Evolutionary conservation across 768 basidiomycete genomes (phyloP), one percentile per base, ranked within the genome.

Genomic region (Dendrothele bispora): DNA sequence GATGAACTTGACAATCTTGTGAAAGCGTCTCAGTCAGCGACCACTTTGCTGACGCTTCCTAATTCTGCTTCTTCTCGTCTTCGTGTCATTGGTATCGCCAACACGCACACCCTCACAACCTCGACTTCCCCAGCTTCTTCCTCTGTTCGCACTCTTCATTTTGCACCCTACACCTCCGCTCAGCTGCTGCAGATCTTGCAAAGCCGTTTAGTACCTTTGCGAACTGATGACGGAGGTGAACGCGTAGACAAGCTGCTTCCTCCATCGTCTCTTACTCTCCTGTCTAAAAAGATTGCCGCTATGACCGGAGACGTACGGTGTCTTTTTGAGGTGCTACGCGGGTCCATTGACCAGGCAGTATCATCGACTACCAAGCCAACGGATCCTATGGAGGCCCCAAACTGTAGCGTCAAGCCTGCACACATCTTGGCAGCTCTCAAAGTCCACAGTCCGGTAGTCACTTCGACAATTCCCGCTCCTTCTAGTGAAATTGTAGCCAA

Each of bases 1-100:
- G 91, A 95, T 61, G 91, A 95, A 61, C 78, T 94, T 30, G 91
- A 95, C 60, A 88, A 92, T 61, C 80, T 91, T 52, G 79, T 82
- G 14, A 73, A 82, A 3, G 82, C 79, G 8, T 54, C 77, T 2
- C 80, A 82, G 54, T 66, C 79, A 7, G 71, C 92, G 38, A 61
- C 77, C 2, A 67, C 82, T 10, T 66, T 95, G 38, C 90, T 93
- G 63, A 73, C 81, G 4, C 71, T 92, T n/a, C 77, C 85, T 8
- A 74, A 78, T 42, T 64, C 74, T 4, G 68, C 80, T 42, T 61
- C 77, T 1, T 64, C 76, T 8, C 68, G 66, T 29, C 63, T 93
- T 48, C 82, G 89, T 39, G 63, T 92, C 32, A 83, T 94, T 55
- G 90, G 87, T 29, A 92, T 95, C 60, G 90, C 91, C 32, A 95